Evolutionary conservation across 345 rosid species (phyloP).

Genomic region (Citrus medica): DNA sequence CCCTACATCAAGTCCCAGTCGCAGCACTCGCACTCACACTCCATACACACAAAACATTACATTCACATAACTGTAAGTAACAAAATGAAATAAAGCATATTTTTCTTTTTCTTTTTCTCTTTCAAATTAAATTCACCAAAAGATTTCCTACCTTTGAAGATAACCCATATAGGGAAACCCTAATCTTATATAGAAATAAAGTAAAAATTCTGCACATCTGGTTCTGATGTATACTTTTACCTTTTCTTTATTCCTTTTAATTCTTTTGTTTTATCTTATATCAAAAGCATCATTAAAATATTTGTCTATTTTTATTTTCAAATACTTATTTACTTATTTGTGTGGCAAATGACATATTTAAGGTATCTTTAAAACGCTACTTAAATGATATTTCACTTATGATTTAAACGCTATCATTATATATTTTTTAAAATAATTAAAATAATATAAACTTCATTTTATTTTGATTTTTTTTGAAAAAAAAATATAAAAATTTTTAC

Average conservation of each 20-base stretch:
- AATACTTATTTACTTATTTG: no score
- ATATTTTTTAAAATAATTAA: no score
- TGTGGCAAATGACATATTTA: no score
- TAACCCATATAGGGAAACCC: slow-evolving; percentile 21
- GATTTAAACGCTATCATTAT: no score
- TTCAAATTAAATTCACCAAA: neutral
- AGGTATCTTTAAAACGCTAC: accelerated
- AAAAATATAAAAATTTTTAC: no score
- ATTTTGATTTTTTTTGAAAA: accelerated
- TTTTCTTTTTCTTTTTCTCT: neutral
- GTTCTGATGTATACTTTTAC: neutral
- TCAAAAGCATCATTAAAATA: no score
- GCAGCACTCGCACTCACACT: slow-evolving; percentile 7
- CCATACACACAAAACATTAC: slow-evolving; percentile 1
- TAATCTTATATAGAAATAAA: neutral
- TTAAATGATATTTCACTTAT: no score
- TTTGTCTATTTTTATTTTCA: neutral
- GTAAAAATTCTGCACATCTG: neutral
- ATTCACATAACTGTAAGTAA: neutral
- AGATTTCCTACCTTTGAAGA: slow-evolving; percentile 6
- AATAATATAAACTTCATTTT: no score
- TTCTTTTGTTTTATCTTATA: neutral
- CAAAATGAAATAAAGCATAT: neutral
- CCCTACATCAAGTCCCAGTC: slow-evolving; percentile 26
- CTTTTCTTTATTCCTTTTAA: slow-evolving; percentile 2